Evolutionary conservation across 1,139 yeast species (phyloP), one percentile per base, ranked within the genome.

Genomic region (Candida frijolesensis): DNA sequence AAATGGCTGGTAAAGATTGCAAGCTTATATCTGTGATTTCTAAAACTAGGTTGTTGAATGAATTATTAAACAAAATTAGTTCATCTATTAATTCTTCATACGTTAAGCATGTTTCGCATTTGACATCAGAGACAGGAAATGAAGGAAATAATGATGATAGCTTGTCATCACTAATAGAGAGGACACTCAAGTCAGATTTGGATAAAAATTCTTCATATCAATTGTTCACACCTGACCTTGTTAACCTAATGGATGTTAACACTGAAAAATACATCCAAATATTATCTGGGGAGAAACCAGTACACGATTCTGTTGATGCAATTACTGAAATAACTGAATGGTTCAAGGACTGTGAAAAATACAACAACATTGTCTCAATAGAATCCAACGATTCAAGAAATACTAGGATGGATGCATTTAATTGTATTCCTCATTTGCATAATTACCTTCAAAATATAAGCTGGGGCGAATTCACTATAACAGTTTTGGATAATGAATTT

Each of bases 161-260:
- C 11, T 32, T 53, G 22, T 32, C 50, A 2, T 45, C 33, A 9
- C 29, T 16, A 3, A 53, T 49, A 19, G 47, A 51, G 10, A 19
- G 16, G 4, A 44, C 39, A 12, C 22, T 51, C 25, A 15, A 27
- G 22, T 18, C 39, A 22, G 32, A 34, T 12, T 6, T n/a, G 4
- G 39, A 12, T 18, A 25, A 44, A 18, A 19, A 30, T 19, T 9
- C 19, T 18, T 19, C 38, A 6, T 8, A 14, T 40, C 44, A 43
- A 16, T 49, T 63, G 29, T 69, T 64, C 53, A 60, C 67, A 1
- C 48, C 46, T 16, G 64, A 63, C 2, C 48, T 66, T n/a, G 58
- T 64, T 6, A 60, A 57, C 11, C 50, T 62, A 33, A 67, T 70
- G 57, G 74, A 70, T 43, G 51, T 52, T 3, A 62, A 68, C 45